Conservation (phyloP, 1,284 basidiomycete genomes). For the Ustilago loliicola region DNA sequence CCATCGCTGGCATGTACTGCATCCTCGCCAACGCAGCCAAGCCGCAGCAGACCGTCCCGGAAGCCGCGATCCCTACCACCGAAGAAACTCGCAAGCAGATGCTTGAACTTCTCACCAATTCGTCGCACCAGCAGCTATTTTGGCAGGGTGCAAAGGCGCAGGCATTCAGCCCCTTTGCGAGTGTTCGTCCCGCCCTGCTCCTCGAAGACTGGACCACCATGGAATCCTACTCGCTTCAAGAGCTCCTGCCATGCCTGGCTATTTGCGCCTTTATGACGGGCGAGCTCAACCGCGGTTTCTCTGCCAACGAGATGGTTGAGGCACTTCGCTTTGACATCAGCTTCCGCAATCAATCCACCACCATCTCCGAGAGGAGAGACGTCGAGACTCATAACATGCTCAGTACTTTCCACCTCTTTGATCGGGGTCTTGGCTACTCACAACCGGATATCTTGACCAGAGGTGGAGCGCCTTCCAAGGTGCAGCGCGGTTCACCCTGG, state of each 20-base stretch:
- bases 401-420: conserved; percentile 44
- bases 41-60: conserved; percentile 8
- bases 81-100: conserved; percentile 34
- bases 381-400: conserved; percentile 36
- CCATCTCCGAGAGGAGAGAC: conserved; percentile 33
- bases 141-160: conserved; percentile 40
- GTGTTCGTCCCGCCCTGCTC: conserved; percentile 39
- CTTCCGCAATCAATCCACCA: conserved; percentile 18
- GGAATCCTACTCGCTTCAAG: conserved; percentile 45
- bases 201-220: conserved; percentile 51
- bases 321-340: conserved; percentile 25
- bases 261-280: conserved; percentile 50
- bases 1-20: conserved; percentile 43
- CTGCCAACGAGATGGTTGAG: conserved; percentile 40
- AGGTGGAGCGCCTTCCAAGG: conserved; percentile 6
- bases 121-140: conserved; percentile 25
- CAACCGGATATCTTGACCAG: conserved; percentile 36
- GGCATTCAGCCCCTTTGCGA: conserved; percentile 42
- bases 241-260: conserved; percentile 36
- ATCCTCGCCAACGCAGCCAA: conserved; percentile 36
- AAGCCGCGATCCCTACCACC: conserved; percentile 22
- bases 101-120: conserved; percentile 30
- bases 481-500: conserved; percentile 28
- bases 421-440: conserved; percentile 50
- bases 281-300: conserved; percentile 47